Conservation (phyloP, 2,329 filamentous ascomycete genomes). For the Trichothecium sympodiale region DNA sequence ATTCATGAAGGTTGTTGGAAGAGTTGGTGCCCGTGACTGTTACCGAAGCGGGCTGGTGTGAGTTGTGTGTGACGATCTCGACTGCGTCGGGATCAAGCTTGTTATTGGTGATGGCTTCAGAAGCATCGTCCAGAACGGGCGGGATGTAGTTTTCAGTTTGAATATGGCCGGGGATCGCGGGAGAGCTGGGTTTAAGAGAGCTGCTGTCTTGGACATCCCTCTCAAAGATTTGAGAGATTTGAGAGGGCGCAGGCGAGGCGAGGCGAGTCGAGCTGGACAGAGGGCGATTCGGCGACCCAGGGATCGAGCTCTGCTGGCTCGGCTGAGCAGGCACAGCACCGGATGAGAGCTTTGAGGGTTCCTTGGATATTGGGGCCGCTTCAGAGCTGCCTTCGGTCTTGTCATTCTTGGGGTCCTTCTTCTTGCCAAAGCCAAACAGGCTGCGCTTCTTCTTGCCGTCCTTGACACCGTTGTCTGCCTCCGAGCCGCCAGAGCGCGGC, state of each 20-base stretch:
- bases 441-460: constrained; percentile 37
- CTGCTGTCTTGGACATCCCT: constrained; percentile 81
- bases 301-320: constrained; percentile 30
- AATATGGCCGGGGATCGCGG: constrained; percentile 87
- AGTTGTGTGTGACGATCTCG: constrained; percentile 80
- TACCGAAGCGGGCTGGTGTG: constrained; percentile 68
- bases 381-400: constrained; percentile 20
- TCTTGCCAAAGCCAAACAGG: constrained; percentile 52
- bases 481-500: constrained; percentile 16
- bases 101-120: constrained; percentile 80
- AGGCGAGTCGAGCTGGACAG: constrained; percentile 63
- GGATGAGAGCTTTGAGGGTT: constrained; percentile 25
- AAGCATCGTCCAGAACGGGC: constrained; percentile 80
- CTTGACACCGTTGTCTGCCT: constrained; percentile 14
- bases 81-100: constrained; percentile 79
- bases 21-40: constrained; percentile 43
- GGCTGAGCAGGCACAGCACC: constrained; percentile 29
- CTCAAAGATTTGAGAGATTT: constrained; percentile 83
- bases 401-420: constrained; percentile 35
- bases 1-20: constrained; percentile 22
- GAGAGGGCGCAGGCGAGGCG: constrained; percentile 64
- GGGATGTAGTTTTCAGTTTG: constrained; percentile 92
- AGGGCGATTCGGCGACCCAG: constrained; percentile 55
- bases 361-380: constrained; percentile 19
- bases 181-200: constrained; percentile 54